Evolutionary conservation across 148 eudicot genomes (phyloP).

Genomic region (Fagopyrum esculentum): DNA sequence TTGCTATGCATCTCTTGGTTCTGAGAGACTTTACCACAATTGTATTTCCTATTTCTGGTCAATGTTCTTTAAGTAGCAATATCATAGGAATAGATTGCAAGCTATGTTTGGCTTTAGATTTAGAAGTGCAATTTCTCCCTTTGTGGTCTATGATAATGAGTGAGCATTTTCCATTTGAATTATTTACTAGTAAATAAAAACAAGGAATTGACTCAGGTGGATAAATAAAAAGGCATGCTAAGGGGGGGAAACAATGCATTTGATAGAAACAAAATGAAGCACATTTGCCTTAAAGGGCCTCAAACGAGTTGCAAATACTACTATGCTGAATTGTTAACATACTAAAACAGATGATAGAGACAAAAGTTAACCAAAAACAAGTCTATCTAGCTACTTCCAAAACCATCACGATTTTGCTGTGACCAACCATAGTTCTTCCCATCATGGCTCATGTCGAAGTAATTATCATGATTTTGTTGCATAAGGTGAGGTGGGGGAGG

Average conservation of each 20-base stretch:
- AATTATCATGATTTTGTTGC: conserved; percentile 42
- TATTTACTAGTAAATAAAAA: too few species aligned
- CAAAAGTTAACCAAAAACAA: conserved; percentile 6
- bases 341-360: background rate
- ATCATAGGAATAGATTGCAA: background rate
- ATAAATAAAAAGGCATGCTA: too few species aligned
- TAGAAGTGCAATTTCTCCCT: background rate
- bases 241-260: background rate
- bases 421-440: conserved; percentile 54
- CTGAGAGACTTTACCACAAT: background rate
- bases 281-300: background rate
- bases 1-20: background rate
- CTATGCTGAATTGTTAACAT: background rate
- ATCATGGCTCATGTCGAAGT: conserved; percentile 34
- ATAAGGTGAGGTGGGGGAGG: conserved; percentile 48
- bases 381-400: conserved; percentile 38
- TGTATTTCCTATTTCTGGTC: background rate
- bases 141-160: too few species aligned
- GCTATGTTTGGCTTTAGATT: too few species aligned
- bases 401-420: conserved; percentile 43
- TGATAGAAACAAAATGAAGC: background rate
- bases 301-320: background rate
- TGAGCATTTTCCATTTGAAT: too few species aligned
- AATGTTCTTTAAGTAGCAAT: background rate
- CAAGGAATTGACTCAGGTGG: too few species aligned